A percentile compares a stretch with the other conserved stretches of the same genome.
Conservation (phyloP, 306 rosid genomes). For the Cucumis cinereus region DNA sequence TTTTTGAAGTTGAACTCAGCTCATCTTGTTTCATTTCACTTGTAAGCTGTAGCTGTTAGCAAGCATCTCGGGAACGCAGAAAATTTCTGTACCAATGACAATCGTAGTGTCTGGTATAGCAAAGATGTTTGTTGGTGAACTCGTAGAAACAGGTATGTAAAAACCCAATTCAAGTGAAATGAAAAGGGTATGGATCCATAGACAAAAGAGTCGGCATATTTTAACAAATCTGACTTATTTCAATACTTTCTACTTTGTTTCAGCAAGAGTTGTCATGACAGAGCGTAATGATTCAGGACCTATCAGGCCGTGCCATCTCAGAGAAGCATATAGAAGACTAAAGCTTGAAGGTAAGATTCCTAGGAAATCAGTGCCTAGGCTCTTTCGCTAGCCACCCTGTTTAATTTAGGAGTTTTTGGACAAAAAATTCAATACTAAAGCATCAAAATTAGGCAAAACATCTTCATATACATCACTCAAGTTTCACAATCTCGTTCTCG, state of each 20-base stretch:
- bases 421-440: background rate
- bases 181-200: too few relatives aligned
- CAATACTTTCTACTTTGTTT: background rate
- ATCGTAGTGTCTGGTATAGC: conserved; percentile 92
- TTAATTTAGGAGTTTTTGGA: background rate
- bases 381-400: conserved; percentile 29
- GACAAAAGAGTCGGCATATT: background rate
- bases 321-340: conserved; percentile 77
- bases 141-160: conserved; percentile 68
- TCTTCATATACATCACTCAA: background rate
- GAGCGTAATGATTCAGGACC: conserved; percentile 92
- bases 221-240: background rate
- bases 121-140: conserved; percentile 84
- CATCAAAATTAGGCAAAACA: background rate
- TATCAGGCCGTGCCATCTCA: conserved; percentile 82
- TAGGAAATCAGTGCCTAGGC: conserved; percentile 55
- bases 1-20: too few relatives aligned
- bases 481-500: background rate
- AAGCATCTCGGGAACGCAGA: conserved; percentile 78
- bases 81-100: conserved; percentile 78
- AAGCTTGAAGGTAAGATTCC: conserved; percentile 91
- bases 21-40: background rate
- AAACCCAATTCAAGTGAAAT: background rate
- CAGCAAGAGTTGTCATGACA: conserved; percentile 74
- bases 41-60: conserved; percentile 45